Evolutionary conservation across 2,329 filamentous ascomycete species (phyloP), one percentile per base, ranked within the genome.

Genomic region (Stemphylium beticola): DNA sequence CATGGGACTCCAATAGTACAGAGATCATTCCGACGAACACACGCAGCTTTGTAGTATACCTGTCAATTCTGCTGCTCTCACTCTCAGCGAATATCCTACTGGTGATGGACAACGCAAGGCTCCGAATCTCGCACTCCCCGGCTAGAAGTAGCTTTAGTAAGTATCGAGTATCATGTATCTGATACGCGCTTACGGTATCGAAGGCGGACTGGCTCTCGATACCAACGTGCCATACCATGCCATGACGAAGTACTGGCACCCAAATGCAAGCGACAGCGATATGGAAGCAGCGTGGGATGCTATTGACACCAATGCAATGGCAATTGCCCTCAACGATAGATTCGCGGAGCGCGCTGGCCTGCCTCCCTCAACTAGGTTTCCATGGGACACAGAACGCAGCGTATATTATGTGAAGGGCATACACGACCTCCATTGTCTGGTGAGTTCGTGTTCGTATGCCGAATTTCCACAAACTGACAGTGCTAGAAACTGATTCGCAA

Each of bases 331-430:
- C 3, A 64, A 68, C 36, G 64, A 74, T 26, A 56, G 66, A 7
- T 72, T 57, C 41, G 66, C 57, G 41, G 61, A 60, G 14, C 47
- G 59, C 24, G 53, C 60, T 20, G 68, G 69, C 2, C 60, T 75
- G 2, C 57, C 57, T 4, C 52, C 63, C 17, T 72, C 68, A 5
- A 67, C 63, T 12, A 62, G 61, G 7, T 74, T 74, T 49, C 72
- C 71, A 4, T 75, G 71, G 70, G 71, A 75, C 44, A 74, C 67
- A 2, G 66, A 73, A 41, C 61, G 69, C 20, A 69, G 71, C 41
- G 61, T 74, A 32, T 75, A 75, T 42, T 74, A 73, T 44, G 39
- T 75, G 4, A 73, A 74, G 54, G 71, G 67, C 4, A 58, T 71
- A 39, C 72, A 75, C 33, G 68, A 74, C 57, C 49, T 74, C 5